Evolutionary conservation across 176 grass and related monocot species (phyloP).

Genomic region (Poa pratensis): DNA sequence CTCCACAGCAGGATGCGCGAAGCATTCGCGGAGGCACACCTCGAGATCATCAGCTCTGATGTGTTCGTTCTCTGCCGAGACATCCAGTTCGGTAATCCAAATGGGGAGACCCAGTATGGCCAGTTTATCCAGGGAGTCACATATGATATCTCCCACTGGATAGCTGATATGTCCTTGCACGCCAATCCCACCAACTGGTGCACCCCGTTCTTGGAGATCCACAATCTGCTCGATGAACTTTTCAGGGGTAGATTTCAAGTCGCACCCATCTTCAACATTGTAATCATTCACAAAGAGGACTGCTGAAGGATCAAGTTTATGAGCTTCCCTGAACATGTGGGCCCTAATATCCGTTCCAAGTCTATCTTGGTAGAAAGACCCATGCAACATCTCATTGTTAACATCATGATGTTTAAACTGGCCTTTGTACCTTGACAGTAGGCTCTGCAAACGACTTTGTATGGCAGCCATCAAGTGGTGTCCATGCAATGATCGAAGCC

Average conservation of each 20-base stretch:
- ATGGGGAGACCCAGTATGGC: conserved; percentile 83
- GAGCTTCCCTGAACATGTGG: conserved; percentile 94
- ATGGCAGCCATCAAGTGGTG: conserved; percentile 75
- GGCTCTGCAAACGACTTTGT: conserved; percentile 67
- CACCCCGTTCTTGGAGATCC: conserved; percentile 84
- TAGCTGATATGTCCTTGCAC: conserved; percentile 89
- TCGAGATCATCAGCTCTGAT: conserved; percentile 91
- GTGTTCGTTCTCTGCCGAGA: conserved; percentile 77
- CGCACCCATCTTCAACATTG: conserved; percentile 94
- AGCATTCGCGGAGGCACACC: conserved; percentile 82
- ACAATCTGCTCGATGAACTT: conserved; percentile 83
- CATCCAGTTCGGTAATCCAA: conserved; percentile 94
- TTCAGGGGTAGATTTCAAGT: conserved; percentile 82
- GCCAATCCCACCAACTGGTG: conserved; percentile 87
- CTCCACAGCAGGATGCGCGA: conserved; percentile 76
- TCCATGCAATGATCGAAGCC: conserved; percentile 74
- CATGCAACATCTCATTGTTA: conserved; percentile 99
- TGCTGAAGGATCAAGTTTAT: conserved; percentile 81
- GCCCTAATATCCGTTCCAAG: conserved; percentile 89
- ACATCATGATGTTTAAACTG: conserved; percentile 95
- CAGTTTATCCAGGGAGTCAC: conserved; percentile 86
- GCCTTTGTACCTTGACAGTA: conserved; percentile 83
- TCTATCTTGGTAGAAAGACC: conserved; percentile 92
- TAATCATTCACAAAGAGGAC: conserved; percentile 97
- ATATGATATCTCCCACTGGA: conserved; percentile 93